Evolutionary conservation across 768 basidiomycete genomes (phyloP), one percentile per base, ranked within the genome.

Genomic region (Mycena albidolilacea): DNA sequence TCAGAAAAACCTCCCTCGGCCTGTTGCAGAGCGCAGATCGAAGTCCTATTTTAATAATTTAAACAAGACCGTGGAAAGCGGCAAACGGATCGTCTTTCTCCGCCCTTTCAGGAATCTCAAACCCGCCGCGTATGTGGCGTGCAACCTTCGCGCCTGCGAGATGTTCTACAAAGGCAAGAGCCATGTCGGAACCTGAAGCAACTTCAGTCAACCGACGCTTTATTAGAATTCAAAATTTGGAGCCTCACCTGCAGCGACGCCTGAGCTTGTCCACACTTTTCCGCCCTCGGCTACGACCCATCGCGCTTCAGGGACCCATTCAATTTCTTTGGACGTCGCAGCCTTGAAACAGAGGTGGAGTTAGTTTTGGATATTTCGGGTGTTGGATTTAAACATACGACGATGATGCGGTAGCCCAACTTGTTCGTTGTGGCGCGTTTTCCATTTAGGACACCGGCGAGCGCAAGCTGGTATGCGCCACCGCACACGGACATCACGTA

Each of bases 401-500:
- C 72, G 52, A 81, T 69, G 5, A 43, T 21, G 39, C 72, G 80
- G 71, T 79, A 84, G 8, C 61, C 43, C 5, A 76, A 57, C 73
- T 85, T 85, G 77, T 84, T 84, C 19, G 84, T 83, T 7, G 84
- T 85, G 38, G 84, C 84, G 11, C 78, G 73, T 61, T 79, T 81
- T 0, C 83, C 84, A 2, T 79, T 69, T 11, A 85, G 77, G 1
- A 82, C 57, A 0, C 83, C 84, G 3, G 81, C 76, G 3, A 70
- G 69, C 2, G 83, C 84, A 4, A 85, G 78, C 41, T 82, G 70
- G 73, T 76, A 77, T 1, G 81, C 69, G 14, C 82, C 83, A n/a
- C 77, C 79, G 71, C 84, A 84, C 9, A 84, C 82, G 30, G 80
- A 77, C 54, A 84, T 72, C 30, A 84, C 72, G 66, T 84, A 81